Conservation (phyloP, 441 rosid genomes). For the Populus tomentosa region DNA sequence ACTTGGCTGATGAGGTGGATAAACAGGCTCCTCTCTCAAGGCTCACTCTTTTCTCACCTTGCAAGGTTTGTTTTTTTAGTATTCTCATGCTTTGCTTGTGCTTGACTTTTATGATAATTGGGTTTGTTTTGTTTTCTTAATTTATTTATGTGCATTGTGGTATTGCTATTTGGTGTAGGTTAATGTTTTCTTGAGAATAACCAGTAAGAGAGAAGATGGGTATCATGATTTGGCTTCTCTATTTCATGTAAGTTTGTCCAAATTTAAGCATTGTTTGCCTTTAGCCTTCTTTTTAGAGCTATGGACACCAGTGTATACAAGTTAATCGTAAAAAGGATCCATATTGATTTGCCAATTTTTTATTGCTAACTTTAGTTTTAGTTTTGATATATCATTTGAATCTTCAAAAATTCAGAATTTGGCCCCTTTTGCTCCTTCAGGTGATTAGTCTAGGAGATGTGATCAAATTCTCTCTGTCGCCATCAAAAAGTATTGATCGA, state of each 20-base stretch:
- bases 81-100: not conserved
- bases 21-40: conserved; percentile 82
- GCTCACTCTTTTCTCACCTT: conserved; percentile 90
- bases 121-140: not conserved
- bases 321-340: not conserved
- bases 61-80: conserved; percentile 55
- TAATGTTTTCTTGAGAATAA: conserved; percentile 91
- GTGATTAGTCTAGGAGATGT: conserved; percentile 83
- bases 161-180: conserved; percentile 36
- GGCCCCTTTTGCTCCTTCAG: conserved; percentile 29
- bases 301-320: not conserved
- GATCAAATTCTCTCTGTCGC: conserved; percentile 86
- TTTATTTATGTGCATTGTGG: not conserved
- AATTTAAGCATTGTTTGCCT: not conserved
- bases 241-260: conserved; percentile 63
- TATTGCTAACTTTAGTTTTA: not conserved
- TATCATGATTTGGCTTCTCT: conserved; percentile 94
- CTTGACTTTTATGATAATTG: not conserved
- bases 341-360: not conserved
- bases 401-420: conserved; percentile 2
- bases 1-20: conserved; percentile 73
- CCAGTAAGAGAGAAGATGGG: conserved; percentile 79
- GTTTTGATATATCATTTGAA: not conserved
- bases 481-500: conserved; percentile 65
- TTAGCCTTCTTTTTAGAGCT: not conserved